These are phyloP conservation scores for Rhynchospora pubera DNA, from an alignment of 176 grass and related monocot genomes.

Conservation along the genomic window DNA sequence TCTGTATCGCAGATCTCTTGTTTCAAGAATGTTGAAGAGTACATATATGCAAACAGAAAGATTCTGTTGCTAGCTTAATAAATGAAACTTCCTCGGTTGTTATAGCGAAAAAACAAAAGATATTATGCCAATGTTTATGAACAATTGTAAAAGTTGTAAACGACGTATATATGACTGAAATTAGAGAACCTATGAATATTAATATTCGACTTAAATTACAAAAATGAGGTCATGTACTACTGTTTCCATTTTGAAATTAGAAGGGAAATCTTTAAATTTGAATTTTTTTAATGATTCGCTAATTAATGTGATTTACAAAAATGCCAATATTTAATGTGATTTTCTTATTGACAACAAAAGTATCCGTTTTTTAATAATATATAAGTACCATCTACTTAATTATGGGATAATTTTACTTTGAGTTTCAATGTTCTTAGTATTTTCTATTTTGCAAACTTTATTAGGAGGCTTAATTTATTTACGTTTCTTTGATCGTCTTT, in stretches of 20 bases:
- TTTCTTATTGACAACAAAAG: background rate
- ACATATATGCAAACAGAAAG: background rate
- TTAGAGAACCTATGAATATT: background rate
- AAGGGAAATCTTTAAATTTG: background rate
- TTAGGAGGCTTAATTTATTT: background rate
- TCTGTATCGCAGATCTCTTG: too few relatives aligned
- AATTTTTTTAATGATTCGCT: background rate
- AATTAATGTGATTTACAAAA: background rate
- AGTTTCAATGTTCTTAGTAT: background rate
- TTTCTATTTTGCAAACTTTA: too few relatives aligned
- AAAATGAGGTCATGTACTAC: background rate
- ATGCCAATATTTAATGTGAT: background rate
- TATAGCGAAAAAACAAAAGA: too few relatives aligned
- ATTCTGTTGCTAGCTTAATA: background rate
- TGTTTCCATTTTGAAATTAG: background rate
- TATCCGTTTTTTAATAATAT: background rate
- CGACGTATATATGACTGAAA: background rate
- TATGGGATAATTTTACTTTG: background rate
- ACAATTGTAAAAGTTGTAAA: background rate
- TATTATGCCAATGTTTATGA: background rate
- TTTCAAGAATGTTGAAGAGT: too few relatives aligned
- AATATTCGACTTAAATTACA: background rate
- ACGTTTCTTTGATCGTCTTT: background rate
- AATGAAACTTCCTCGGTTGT: background rate
- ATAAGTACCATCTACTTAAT: background rate